Conservation (phyloP, 139 green algal species). For the Coccomyxa sp. region DNA sequence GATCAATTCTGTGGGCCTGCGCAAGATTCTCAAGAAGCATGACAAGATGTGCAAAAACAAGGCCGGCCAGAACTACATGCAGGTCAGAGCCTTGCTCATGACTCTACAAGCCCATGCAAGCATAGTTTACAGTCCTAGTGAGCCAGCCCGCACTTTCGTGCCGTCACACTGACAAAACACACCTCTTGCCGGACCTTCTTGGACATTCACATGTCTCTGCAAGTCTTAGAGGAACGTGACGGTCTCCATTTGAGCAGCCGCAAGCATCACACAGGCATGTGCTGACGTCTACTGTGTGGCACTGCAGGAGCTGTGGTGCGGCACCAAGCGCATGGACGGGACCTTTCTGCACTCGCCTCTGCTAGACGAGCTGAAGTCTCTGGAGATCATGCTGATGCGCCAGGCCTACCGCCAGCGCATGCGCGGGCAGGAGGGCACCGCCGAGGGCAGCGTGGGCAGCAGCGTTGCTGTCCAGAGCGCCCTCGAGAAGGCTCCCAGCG, state of each 20-base stretch:
- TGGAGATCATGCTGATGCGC: neutral
- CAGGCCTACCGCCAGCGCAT: too few relatives aligned
- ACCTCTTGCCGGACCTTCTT: too few relatives aligned
- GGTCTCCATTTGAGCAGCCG: neutral
- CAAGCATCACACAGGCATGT: neutral
- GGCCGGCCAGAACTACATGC: constrained; percentile 30
- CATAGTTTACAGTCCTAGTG: neutral
- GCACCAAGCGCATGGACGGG: neutral
- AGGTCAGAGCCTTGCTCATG: constrained; percentile 5
- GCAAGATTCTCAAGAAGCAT: constrained; percentile 58
- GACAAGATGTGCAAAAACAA: constrained; percentile 39
- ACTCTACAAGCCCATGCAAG: neutral
- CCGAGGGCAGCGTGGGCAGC: too few relatives aligned
- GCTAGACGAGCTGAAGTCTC: neutral
- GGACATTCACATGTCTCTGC: neutral
- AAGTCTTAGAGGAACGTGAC: neutral
- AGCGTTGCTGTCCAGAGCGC: too few relatives aligned
- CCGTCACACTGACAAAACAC: neutral
- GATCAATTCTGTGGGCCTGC: constrained; percentile 41
- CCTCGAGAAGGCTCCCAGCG: too few relatives aligned
- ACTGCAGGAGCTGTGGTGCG: neutral
- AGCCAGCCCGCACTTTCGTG: neutral
- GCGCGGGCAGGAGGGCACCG: too few relatives aligned
- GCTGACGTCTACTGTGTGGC: neutral
- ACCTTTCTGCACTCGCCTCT: neutral